Base-by-base conservation (phyloP, 768 basidiomycete species). In the Mrakia frigida region DNA sequence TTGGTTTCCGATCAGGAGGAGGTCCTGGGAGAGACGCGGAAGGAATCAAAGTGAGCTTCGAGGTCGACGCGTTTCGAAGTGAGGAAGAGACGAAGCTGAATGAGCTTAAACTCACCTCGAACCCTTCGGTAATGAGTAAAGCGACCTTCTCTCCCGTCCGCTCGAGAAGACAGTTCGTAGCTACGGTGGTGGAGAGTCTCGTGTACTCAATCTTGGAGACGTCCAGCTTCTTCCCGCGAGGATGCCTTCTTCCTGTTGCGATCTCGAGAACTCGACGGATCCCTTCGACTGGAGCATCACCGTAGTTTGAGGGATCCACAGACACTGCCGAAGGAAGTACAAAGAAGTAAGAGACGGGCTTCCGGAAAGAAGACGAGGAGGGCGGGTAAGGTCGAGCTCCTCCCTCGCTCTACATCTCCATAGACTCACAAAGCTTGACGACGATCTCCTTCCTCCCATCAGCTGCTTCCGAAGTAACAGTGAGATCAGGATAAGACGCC, bases 231-330 rank as follows among this genome's bases (percentile, higher is more conserved):
- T 68, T 65, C 3, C 78, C 81, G 52, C 77, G 73, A 9, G 77
- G 71, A 31, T 79, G 39, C 25, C 33, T 52, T 16, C 72, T 67
- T 6, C 78, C 78, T 31, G 73, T 73, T 10, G 76, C 72, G 76
- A 80, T 79, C 75, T 80, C 79, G 75, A 82, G 73, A 16, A 82
- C 67, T 37, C 80, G 68, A 21, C 81, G 60, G 23, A 82, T 80
- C 0, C 80, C 80, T 68, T 80, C 80, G 21, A 46, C 76, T 1
- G 80, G 80, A 6, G 80, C 80, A 61, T 81, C 80, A 6, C 50
- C 59, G 72, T 81, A 81, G 67, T 74, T 74, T 4, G 75, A 61
- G 2, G 77, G 79, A 71, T 81, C 80, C 21, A 78, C 77, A 9
- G 77, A 78, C 16, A 81, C 72, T 73, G 60, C 3, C 0, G n/a